phyloP scores from a whole-genome alignment of 2,329 filamentous ascomycete genomes.

The Claviceps arundinis region DNA sequence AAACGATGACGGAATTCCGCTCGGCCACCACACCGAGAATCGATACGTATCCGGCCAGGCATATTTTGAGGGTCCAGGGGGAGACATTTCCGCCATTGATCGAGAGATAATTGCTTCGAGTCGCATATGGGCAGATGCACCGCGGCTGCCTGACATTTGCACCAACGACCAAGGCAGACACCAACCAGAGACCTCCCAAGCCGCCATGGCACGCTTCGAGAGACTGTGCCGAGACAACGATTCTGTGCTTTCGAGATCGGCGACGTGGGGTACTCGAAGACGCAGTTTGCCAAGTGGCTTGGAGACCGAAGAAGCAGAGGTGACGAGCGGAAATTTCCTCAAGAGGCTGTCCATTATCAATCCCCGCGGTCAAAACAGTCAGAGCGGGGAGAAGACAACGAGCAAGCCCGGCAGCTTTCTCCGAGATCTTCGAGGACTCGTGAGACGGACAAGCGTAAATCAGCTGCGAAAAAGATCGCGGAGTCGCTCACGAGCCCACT shows the following conservation, averaged over 20 bases:
- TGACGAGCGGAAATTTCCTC: conserved; percentile 46
- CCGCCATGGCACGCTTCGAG: conserved; percentile 39
- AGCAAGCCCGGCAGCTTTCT: conserved; percentile 35
- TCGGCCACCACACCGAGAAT: conserved; percentile 37
- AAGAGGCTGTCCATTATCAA: conserved; percentile 49
- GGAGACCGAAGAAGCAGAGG: conserved; percentile 40
- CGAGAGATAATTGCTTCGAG: conserved; percentile 34
- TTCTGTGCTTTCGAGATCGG: conserved; percentile 47
- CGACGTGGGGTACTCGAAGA: conserved; percentile 57
- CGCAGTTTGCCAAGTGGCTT: conserved; percentile 46
- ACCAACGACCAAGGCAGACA: conserved; percentile 16
- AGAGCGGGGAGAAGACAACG: conserved; percentile 20
- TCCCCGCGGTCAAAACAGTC: conserved; percentile 16
- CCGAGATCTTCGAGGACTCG: conserved; percentile 34
- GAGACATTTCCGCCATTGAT: conserved; percentile 32
- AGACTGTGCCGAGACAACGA: conserved; percentile 39
- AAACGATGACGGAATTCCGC: conserved; percentile 27
- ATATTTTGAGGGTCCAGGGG: conserved; percentile 32
- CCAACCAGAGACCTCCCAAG: conserved; percentile 39
- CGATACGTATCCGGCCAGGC: conserved; percentile 33
- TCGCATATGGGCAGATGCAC: conserved; percentile 36
- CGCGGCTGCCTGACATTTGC: conserved; percentile 32
- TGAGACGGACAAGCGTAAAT: conserved; percentile 35
- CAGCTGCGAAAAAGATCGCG: conserved; percentile 33
- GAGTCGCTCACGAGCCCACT: conserved; percentile 12